Base-by-base conservation (phyloP, 176 grass and related monocot species). In the Lolium multiflorum region DNA sequence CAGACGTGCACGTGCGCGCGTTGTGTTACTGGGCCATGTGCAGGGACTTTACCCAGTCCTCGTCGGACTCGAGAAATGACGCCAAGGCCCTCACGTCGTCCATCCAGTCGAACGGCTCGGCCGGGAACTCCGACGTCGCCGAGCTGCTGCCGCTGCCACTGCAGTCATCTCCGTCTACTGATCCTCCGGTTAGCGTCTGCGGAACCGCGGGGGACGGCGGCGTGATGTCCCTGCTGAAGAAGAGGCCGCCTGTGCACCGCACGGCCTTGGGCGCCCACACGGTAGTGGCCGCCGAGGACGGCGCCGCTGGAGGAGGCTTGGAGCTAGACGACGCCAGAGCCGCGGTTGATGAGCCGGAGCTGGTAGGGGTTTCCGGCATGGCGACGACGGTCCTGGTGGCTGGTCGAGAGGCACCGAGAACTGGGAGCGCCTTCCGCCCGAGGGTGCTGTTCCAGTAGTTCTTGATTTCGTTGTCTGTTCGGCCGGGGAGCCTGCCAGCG, bases 381-480 rank as follows among this genome's bases (percentile, higher is more conserved):
- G 65, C 39, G 52, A 79, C 11, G 58, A 71, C 17, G 46, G 17
- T 39, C 54, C 55, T 38, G 55, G 22, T 12, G 46, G 80, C 72
- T 7, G 54, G 54, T 18, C 54, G 54, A 26, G 14, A 4, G 28
- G 11, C 16, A 62, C 17, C 11, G 43, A 17, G 71, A 55, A 6
- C 60, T 47, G 82, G 63, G 1, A 76, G 72, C 47, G 47, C 50
- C 81, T 86, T 97, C 82, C 89, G 86, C 11, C 92, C 71, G n/a
- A 97, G 90, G 50, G 89, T 97, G 88, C 91, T 94, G 85, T 97
- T 97, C 92, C 94, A 97, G 87, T 97, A 92, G 94, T 97, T 97
- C 84, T 97, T 97, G 88, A 97, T 97, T 92, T 97, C 94, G 93
- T 97, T 97, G 83, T 97, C 94, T 92, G 94, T 97, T 97, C 94